Evolutionary conservation across 495 filamentous ascomycete genomes (phyloP).

Genomic region (Peziza echinospora): DNA sequence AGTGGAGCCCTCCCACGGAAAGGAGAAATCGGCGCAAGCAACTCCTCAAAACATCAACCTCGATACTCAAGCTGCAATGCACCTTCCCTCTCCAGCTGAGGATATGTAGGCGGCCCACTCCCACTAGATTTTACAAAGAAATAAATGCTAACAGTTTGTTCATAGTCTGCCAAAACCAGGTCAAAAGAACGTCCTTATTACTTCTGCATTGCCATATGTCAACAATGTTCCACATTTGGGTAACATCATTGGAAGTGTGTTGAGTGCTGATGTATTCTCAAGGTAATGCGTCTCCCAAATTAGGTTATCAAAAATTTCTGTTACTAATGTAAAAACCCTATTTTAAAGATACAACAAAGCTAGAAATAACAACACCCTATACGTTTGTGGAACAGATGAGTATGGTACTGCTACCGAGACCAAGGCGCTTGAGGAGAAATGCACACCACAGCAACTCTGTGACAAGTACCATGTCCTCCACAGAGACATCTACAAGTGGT

Average conservation of each 20-base stretch:
- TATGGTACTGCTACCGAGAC: slow-evolving; percentile 79
- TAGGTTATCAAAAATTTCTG: slow-evolving; percentile 19
- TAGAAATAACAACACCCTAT: slow-evolving; percentile 40
- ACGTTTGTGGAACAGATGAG: slow-evolving; percentile 52
- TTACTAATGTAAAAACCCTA: slow-evolving; percentile 14
- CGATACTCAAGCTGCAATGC: slow-evolving; percentile 13
- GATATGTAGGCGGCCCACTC: slow-evolving; percentile 12
- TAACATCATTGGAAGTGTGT: slow-evolving; percentile 77
- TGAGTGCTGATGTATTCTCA: slow-evolving; percentile 61
- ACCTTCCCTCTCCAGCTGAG: slow-evolving; percentile 9
- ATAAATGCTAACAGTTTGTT: neutral
- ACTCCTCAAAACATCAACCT: too few species aligned
- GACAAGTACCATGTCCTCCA: slow-evolving; percentile 72
- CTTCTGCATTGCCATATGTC: slow-evolving; percentile 61
- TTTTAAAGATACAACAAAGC: slow-evolving; percentile 56
- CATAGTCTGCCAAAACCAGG: slow-evolving; percentile 25
- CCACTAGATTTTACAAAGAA: neutral
- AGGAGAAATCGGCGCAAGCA: slow-evolving; percentile 4
- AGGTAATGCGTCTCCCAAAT: too few species aligned
- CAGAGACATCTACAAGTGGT: slow-evolving; percentile 72
- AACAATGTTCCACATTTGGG: slow-evolving; percentile 94
- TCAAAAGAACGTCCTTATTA: slow-evolving; percentile 35
- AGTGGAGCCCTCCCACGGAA: slow-evolving; percentile 2
- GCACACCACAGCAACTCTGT: slow-evolving; percentile 43
- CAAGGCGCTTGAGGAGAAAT: slow-evolving; percentile 33